A percentile compares a stretch with the other conserved stretches of the same genome.
Conservation (phyloP, 495 filamentous ascomycete species). For the Penicillium riverlandense region DNA sequence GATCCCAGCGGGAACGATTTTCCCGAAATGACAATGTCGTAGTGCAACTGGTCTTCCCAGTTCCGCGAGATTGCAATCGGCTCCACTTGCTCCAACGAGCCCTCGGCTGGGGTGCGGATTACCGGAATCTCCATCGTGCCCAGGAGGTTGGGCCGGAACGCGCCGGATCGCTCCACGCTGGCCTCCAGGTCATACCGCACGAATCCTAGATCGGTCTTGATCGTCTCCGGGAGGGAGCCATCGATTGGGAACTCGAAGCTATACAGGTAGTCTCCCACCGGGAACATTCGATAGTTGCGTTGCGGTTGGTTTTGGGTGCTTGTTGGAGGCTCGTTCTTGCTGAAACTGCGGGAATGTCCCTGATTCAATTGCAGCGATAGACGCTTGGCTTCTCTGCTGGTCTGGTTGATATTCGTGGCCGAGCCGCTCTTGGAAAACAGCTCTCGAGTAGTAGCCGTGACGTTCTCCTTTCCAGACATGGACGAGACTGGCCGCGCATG, state of each 20-base stretch:
- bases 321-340: conserved; percentile 63
- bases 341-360: conserved; percentile 73
- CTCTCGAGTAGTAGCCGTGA: conserved; percentile 33
- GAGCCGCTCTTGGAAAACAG: conserved; percentile 33
- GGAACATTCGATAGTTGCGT: conserved; percentile 85
- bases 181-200: conserved; percentile 89
- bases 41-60: conserved; percentile 98
- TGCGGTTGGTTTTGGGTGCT: conserved; percentile 58
- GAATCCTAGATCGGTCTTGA: conserved; percentile 78
- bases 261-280: conserved; percentile 88
- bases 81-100: conserved; percentile 88
- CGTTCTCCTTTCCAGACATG: conserved; percentile 41
- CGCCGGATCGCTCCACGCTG: conserved; percentile 79
- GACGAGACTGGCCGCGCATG: conserved; percentile 33
- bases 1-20: conserved; percentile 94
- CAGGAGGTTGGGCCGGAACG: conserved; percentile 84
- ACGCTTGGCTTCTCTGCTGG: conserved; percentile 47
- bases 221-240: conserved; percentile 85
- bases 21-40: conserved; percentile 97
- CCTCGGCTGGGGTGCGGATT: conserved; percentile 82
- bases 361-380: conserved; percentile 75
- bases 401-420: conserved; percentile 28
- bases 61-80: conserved; percentile 94
- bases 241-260: conserved; percentile 93
- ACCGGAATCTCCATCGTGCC: conserved; percentile 80